Evolutionary conservation across 2,329 filamentous ascomycete genomes (phyloP).

Genomic region (Escovopsis weberi): DNA sequence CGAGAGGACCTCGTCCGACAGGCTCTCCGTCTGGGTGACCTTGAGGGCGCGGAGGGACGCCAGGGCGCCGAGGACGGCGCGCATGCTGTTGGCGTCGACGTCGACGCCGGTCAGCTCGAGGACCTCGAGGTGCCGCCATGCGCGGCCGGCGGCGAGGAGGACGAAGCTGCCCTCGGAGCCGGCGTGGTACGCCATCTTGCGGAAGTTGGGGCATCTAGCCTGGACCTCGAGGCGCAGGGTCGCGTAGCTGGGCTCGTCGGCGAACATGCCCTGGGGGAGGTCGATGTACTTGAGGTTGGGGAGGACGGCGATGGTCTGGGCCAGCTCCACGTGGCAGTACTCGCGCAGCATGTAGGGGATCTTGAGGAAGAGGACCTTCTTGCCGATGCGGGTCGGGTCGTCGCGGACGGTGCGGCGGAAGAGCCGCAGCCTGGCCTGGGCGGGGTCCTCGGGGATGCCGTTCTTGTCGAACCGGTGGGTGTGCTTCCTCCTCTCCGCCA

Average conservation of each 20-base stretch:
- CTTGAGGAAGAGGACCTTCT: conserved; percentile 65
- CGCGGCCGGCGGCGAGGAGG: conserved; percentile 45
- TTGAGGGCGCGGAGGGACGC: conserved; percentile 58
- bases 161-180: conserved; percentile 70
- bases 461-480: conserved; percentile 61
- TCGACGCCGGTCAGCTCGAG: conserved; percentile 54
- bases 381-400: conserved; percentile 52
- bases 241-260: conserved; percentile 60
- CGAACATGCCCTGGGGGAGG: conserved; percentile 75
- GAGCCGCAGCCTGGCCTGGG: conserved; percentile 59
- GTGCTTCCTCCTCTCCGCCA: conserved; percentile 66
- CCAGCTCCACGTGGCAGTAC: conserved; percentile 69
- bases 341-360: conserved; percentile 91
- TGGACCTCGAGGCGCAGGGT: conserved; percentile 74
- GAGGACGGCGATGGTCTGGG: conserved; percentile 70
- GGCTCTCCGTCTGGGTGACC: conserved; percentile 50
- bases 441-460: conserved; percentile 66
- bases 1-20: conserved; percentile 67
- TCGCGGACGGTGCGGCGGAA: conserved; percentile 73
- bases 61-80: conserved; percentile 56
- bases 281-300: conserved; percentile 83
- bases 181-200: conserved; percentile 74
- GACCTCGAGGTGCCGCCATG: conserved; percentile 60
- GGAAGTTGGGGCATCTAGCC: conserved; percentile 65
- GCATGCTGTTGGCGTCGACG: conserved; percentile 55